Conservation (phyloP, 306 rosid genomes). For the Lithocarpus polystachyus region DNA sequence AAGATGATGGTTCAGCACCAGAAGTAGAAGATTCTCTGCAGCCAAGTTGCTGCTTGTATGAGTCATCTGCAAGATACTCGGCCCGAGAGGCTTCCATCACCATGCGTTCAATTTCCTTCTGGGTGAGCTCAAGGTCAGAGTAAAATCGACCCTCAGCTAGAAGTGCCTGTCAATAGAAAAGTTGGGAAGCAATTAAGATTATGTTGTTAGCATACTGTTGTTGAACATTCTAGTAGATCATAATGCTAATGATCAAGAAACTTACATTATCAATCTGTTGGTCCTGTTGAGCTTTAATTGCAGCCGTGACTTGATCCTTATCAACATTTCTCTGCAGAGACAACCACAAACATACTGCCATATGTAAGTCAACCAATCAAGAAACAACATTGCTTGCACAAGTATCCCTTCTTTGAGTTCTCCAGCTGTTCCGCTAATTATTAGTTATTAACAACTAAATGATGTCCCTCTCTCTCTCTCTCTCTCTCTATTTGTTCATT, state of each 20-base stretch:
- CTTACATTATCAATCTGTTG: conserved; percentile 87
- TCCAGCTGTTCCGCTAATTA: too few relatives aligned
- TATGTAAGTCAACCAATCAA: conserved; percentile 6
- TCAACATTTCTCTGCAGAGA: conserved; percentile 75
- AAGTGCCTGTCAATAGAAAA: conserved; percentile 65
- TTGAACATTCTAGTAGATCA: not conserved
- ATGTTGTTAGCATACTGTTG: not conserved
- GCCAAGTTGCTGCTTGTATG: conserved; percentile 56
- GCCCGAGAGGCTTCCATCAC: conserved; percentile 92
- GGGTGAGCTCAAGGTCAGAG: conserved; percentile 98
- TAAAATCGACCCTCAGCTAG: conserved; percentile 88
- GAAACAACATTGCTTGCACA: not conserved
- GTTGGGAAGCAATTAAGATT: not conserved
- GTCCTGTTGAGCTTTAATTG: conserved; percentile 89
- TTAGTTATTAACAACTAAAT: too few relatives aligned
- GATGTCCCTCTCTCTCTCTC: not conserved
- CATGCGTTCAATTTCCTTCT: conserved; percentile 88
- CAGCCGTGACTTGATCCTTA: conserved; percentile 93
- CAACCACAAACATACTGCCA: conserved; percentile 22
- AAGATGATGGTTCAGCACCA: conserved; percentile 85
- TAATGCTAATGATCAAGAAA: conserved; percentile 9
- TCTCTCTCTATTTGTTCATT: not conserved
- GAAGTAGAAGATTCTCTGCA: conserved; percentile 70
- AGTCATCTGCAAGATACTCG: conserved; percentile 58
- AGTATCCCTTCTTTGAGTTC: too few relatives aligned